A percentile compares a stretch with the other conserved stretches of the same genome.
Conservation (phyloP, 257 asterid genomes). For the Lycium ferocissimum region DNA sequence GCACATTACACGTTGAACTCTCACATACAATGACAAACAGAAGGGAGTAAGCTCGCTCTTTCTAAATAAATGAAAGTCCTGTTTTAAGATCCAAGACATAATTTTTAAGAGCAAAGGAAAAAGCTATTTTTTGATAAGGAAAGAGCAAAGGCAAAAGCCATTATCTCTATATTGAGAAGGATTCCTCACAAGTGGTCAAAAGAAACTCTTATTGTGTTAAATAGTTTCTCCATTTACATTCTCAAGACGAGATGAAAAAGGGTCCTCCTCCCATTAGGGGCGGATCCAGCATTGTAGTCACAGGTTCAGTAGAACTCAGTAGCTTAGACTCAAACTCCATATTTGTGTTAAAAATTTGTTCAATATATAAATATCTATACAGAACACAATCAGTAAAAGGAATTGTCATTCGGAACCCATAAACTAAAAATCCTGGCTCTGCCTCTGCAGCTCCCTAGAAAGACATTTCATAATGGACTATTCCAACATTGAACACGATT, state of each 20-base stretch:
- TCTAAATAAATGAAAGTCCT: neutral
- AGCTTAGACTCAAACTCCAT: too few relatives aligned
- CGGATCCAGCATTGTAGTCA: too few relatives aligned
- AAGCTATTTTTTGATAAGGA: too few relatives aligned
- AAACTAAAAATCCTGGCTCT: too few relatives aligned
- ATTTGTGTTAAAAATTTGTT: too few relatives aligned
- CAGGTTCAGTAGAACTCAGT: too few relatives aligned
- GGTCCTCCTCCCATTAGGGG: neutral
- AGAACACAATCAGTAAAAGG: too few relatives aligned
- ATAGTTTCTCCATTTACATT: neutral
- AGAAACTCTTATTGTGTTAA: neutral
- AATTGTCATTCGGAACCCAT: too few relatives aligned
- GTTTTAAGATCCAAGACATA: neutral
- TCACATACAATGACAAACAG: neutral
- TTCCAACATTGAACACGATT: neutral
- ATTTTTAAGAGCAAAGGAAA: neutral
- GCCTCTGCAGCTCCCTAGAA: too few relatives aligned
- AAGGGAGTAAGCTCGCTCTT: neutral
- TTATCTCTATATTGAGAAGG: neutral
- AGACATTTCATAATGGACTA: too few relatives aligned
- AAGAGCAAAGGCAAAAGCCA: neutral
- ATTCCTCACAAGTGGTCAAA: neutral
- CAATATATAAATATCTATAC: too few relatives aligned
- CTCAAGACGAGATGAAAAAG: neutral
- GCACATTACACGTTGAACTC: neutral